Evolutionary conservation across 2,329 filamentous ascomycete species (phyloP), one percentile per base, ranked within the genome.

Genomic region (Chrysoporthe puriensis): DNA sequence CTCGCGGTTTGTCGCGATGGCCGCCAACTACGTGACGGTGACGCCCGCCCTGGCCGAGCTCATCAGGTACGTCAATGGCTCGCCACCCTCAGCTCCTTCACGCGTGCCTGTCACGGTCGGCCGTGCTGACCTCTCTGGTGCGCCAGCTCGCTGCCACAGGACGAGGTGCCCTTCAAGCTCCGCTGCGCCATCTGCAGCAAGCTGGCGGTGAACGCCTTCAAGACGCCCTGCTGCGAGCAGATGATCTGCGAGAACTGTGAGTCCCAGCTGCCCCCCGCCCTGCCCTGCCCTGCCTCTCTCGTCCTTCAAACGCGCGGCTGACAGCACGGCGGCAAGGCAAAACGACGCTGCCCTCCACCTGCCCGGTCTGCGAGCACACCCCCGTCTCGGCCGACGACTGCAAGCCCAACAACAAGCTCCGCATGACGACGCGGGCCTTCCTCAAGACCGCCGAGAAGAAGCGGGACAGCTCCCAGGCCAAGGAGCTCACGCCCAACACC

Each of bases 101-200:
- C 50, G 36, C 6, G 36, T 40, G 36, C 36, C 36, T 40, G 36
- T 40, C 36, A 40, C 36, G 6, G 9, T 40, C 36, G 36, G 5
- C 26, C 26, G 26, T 44, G 57, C 68, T 64, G 71, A 52, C 70
- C 46, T 11, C 3, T 67, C 26, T 26, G 26, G 59, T 73, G 70
- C 13, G 48, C 36, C 76, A 96, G 93, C 78, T 90, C 91, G 62
- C 85, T 97, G 69, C 83, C 88, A 26, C 88, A 91, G 72, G 92
- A 95, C 74, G 93, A 96, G 70, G 94, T 97, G 67, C 96, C 96
- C n/a, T 93, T 94, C 75, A 97, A 97, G 84, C 86, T 99, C 71
- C 91, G 94, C 80, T 99, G 96, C 83, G 93, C 93, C 63, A 92
- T 93, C 73, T 99, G 96, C 81, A 96, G 91, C 81, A 94, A 92